Base-by-base conservation (phyloP, 1,139 yeast genomes). In the Hemisphaericaspora xylofermentans region DNA sequence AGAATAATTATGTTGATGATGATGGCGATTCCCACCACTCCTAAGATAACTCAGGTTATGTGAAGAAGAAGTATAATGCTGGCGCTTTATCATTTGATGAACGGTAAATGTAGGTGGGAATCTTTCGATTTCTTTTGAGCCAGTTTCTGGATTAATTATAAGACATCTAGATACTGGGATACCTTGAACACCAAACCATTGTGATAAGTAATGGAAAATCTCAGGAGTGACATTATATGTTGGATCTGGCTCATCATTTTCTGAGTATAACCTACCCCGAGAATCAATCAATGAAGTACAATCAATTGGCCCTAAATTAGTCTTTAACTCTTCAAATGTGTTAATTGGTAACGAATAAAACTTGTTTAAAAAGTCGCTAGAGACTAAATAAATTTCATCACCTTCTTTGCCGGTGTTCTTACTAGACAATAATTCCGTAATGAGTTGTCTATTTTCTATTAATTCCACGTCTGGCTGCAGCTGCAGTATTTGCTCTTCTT, bases 171-270 rank as follows among this genome's bases (percentile, higher is more conserved):
- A 54, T 1, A 82, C 68, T 0, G 84, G 78, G 6, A 54, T 54
- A 0, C 73, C 71, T 2, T 60, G 50, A 13, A 75, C 39, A 0
- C 84, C 86, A 57, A 81, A 82, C 83, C 84, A 78, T 21, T 68
- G 64, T 1, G 57, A 56, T 13, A 83, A 58, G 42, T 66, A 52
- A 2, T 64, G 53, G 51, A 77, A 82, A 1, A 71, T 67, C 2
- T 59, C 56, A 2, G 71, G 69, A 0, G 76, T 63, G 0, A 81
- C 57, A 60, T 52, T 51, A 21, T 48, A 49, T 3, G 66, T 57
- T 17, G 58, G 61, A n/a, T 56, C 55, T 0, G 66, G 61, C 42
- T 64, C 72, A 3, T 54, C 47, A 17, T 41, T 35, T 35, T 63
- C 68, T 3, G 64, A 60, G 33, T 49, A 60, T 40, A 71, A 53